phyloP scores from a whole-genome alignment of 805 yeast species.

The Barnettozyma wickerhamii region DNA sequence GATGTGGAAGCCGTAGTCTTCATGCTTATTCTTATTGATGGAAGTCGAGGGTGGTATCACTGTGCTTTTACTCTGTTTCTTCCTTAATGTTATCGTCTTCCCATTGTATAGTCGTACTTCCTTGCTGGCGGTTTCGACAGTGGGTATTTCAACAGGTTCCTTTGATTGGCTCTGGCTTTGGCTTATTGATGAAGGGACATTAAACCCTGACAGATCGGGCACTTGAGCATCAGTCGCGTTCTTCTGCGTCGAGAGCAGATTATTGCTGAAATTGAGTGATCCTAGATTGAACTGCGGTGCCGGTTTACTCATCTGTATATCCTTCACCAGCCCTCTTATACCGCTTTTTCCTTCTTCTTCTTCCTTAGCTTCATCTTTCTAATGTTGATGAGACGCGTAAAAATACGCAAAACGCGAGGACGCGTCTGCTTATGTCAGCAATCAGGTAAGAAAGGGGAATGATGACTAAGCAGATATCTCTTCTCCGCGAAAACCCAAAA shows the following conservation, averaged over 20 bases:
- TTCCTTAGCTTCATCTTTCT: too few species aligned
- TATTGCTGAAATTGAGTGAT: slow-evolving; percentile 20
- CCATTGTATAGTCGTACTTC: slow-evolving; percentile 18
- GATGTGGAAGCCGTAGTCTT: slow-evolving; percentile 34
- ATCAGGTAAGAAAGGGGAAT: too few species aligned
- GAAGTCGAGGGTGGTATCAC: neutral
- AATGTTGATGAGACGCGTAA: too few species aligned
- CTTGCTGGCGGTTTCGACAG: slow-evolving; percentile 12
- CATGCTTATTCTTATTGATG: neutral
- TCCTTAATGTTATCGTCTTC: slow-evolving; percentile 14
- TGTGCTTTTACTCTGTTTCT: neutral
- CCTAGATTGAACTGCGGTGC: slow-evolving; percentile 17
- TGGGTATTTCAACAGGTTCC: neutral
- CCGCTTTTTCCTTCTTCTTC: too few species aligned
- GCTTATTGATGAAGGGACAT: slow-evolving; percentile 1
- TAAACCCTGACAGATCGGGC: slow-evolving; percentile 1
- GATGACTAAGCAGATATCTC: too few species aligned
- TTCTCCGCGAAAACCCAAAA: too few species aligned
- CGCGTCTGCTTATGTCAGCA: too few species aligned
- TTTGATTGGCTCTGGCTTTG: neutral
- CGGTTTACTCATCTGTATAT: slow-evolving; percentile 15
- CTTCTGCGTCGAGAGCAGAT: slow-evolving; percentile 8
- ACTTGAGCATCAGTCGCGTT: neutral
- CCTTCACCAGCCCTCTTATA: too few species aligned
- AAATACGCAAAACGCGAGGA: too few species aligned